Percentiles rank a stretch among this genome's conserved stretches.
Evolutionary conservation across 2,329 filamentous ascomycete species (phyloP).

Genomic region (Fusarium nodosum): DNA sequence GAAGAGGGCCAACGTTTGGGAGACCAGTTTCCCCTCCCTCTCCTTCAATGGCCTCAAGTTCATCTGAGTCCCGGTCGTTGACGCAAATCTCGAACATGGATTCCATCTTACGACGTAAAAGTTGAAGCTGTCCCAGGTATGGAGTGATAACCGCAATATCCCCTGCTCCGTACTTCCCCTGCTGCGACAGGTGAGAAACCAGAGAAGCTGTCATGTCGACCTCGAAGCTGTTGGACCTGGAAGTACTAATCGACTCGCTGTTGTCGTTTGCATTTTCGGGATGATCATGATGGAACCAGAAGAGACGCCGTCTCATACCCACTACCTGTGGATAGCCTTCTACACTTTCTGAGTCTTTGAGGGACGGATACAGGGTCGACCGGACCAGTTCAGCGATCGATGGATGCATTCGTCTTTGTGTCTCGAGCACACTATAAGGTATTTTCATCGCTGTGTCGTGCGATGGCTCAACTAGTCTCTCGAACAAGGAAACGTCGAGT

Average conservation of each 20-base stretch:
- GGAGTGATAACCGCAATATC: conserved; percentile 10
- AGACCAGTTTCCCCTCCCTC: neutral
- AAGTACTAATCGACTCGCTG: neutral
- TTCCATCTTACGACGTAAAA: conserved; percentile 11
- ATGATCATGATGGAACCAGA: neutral
- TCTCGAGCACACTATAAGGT: conserved; percentile 4
- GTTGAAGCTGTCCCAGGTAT: conserved; percentile 7
- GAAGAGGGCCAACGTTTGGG: neutral
- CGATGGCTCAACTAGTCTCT: conserved; percentile 7
- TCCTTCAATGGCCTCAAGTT: neutral
- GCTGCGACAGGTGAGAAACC: conserved; percentile 2
- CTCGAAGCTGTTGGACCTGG: neutral
- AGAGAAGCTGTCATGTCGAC: conserved; percentile 9
- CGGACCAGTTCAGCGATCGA: conserved; percentile 2
- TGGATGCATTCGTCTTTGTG: conserved; percentile 3
- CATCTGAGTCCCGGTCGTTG: conserved; percentile 6
- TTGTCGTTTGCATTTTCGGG: neutral
- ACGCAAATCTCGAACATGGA: conserved; percentile 12
- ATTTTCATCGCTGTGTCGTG: neutral
- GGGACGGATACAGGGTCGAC: neutral
- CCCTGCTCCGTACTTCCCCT: conserved; percentile 2
- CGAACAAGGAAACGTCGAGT: conserved; percentile 5
- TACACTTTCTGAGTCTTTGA: neutral
- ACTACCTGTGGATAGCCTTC: neutral
- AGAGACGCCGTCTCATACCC: conserved; percentile 3